Evolutionary conservation across 257 asterid species (phyloP).

Genomic region (Ligustrum vulgare): DNA sequence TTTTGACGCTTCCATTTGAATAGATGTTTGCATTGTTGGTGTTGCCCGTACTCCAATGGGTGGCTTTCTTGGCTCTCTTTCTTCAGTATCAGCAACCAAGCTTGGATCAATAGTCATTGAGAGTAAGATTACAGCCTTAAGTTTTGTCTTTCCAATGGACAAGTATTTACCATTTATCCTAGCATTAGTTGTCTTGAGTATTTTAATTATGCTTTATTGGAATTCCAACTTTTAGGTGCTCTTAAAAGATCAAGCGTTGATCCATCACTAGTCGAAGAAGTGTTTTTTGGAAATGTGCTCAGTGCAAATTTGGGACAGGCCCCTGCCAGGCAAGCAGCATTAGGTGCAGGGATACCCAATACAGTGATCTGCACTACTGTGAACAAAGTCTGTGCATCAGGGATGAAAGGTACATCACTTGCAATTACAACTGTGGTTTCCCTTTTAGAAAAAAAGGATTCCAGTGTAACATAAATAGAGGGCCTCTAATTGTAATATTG

Average conservation of each 20-base stretch:
- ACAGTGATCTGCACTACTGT: slow-evolving; percentile 84
- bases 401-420: slow-evolving; percentile 78
- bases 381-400: slow-evolving; percentile 99
- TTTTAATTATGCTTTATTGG: slow-evolving; percentile 8
- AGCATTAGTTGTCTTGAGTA: neutral
- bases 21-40: slow-evolving; percentile 98
- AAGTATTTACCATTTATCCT: neutral
- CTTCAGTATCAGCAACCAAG: slow-evolving; percentile 88
- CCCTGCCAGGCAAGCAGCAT: slow-evolving; percentile 99
- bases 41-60: slow-evolving; percentile 98
- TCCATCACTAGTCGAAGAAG: slow-evolving; percentile 91
- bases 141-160: slow-evolving; percentile 8
- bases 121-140: slow-evolving; percentile 48
- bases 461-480: neutral
- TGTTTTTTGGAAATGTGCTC: slow-evolving; percentile 90
- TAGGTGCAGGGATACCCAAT: slow-evolving; percentile 93
- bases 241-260: slow-evolving; percentile 86
- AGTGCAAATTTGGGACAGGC: slow-evolving; percentile 99
- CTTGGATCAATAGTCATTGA: slow-evolving; percentile 92
- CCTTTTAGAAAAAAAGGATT: neutral
- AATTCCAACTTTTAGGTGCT: slow-evolving; percentile 62
- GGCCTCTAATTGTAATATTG: neutral
- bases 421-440: neutral
- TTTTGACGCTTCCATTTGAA: slow-evolving; percentile 18
- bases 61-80: slow-evolving; percentile 87